Base-by-base conservation (phyloP, 176 grass and related monocot genomes). In the Lolium perenne region DNA sequence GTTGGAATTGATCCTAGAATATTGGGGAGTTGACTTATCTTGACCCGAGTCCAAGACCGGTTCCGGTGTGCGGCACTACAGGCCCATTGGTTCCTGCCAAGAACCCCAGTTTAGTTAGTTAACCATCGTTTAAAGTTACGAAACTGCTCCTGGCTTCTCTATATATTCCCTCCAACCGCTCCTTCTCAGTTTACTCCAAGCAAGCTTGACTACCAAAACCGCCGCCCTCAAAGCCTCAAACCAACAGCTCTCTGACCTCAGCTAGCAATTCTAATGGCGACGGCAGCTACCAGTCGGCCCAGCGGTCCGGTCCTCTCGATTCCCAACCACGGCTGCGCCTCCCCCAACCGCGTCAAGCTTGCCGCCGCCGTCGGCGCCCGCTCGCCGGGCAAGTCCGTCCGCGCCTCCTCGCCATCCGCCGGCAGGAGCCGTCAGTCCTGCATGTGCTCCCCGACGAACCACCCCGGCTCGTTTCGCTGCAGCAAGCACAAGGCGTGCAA, bases 301-400 rank as follows among this genome's bases (percentile, higher is more conserved):
- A 86, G 93, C 21, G 78, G 68, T 0, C 78, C 82, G 0, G 54
- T 81, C 0, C 74, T 94, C 1, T 29, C 85, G 0, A 26, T 16
- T 2, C 45, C 85, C 45, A 79, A 87, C 79, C 86, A 90, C 78
- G 84, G 87, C 20, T 80, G 74, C 35, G 57, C 85, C 11, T 94
- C 93, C 18, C 85, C 79, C 15, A 68, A 90, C 6, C 79, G 85
- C 26, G 26, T 94, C 82, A 85, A 80, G 74, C 87, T 94, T 79
- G 12, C 83, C 40, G 40, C 40, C 40, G 40, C 40, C 6, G 40
- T 41, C 41, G 59, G 11, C 66, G 41, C 50, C 7, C 71, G 58
- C 11, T 79, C 82, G 3, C 38, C 79, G 18, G 74, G 74, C 49
- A 41, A 6, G 40, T 41, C 40, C 40, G 40, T 41, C 40, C 3